phyloP scores from a whole-genome alignment of 192 early-diverging fungal species.

The Podila epicladia region DNA sequence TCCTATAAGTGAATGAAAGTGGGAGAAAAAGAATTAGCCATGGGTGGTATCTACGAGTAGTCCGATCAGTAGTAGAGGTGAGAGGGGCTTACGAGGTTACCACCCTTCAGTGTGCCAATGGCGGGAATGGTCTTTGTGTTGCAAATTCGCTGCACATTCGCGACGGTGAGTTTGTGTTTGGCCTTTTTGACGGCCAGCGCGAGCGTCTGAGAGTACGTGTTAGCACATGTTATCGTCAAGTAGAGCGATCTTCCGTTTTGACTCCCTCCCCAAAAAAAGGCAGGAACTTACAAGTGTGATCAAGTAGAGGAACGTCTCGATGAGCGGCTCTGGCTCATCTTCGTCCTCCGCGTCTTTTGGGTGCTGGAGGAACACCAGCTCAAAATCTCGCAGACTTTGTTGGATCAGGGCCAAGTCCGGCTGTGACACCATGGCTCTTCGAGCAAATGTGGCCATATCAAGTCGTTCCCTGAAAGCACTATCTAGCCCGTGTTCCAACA shows the following conservation, averaged over 20 bases:
- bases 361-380: background rate
- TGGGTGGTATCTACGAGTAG: background rate
- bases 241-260: too few species aligned
- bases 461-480: background rate
- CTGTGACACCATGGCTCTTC: background rate
- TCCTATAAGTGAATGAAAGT: background rate
- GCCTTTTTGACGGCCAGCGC: background rate
- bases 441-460: constrained; percentile 23
- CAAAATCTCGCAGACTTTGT: constrained; percentile 4
- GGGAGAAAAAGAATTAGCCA: background rate
- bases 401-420: constrained; percentile 1
- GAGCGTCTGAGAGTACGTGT: background rate
- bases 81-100: background rate
- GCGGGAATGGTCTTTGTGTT: constrained; percentile 8
- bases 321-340: background rate
- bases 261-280: too few species aligned
- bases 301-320: constrained; percentile 14
- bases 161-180: background rate
- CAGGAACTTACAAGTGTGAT: constrained; percentile 9
- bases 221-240: background rate
- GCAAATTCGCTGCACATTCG: background rate
- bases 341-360: background rate
- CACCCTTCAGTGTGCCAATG: background rate
- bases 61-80: too few species aligned
- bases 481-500: constrained; percentile 4